A percentile compares a stretch with the other conserved stretches of the same genome.
phyloP scores from a whole-genome alignment of 2,329 filamentous ascomycete genomes.

The Xylaria sp. region DNA sequence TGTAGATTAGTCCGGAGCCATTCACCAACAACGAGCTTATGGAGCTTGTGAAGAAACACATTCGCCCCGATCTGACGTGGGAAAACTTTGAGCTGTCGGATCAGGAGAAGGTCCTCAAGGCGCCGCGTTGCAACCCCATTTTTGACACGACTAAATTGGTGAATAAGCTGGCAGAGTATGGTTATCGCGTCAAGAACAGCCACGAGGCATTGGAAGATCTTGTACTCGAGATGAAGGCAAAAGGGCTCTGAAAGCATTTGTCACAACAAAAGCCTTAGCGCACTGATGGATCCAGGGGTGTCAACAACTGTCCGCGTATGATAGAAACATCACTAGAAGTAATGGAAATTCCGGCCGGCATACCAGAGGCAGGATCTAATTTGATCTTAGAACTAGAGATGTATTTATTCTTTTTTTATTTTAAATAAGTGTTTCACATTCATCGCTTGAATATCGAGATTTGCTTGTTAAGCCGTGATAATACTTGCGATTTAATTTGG shows the following conservation, averaged over 20 bases:
- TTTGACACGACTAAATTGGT: background rate
- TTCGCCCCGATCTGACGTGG: background rate
- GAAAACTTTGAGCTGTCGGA: conserved; percentile 1
- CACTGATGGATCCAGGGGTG: background rate
- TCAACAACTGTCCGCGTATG: background rate
- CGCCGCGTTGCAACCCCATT: background rate
- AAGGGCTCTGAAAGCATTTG: background rate
- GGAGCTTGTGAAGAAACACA: background rate
- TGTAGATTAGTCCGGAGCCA: background rate
- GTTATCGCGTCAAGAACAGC: background rate
- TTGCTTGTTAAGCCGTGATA: too few relatives aligned
- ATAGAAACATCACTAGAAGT: background rate
- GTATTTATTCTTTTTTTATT: too few relatives aligned
- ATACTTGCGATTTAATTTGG: too few relatives aligned
- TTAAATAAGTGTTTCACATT: too few relatives aligned
- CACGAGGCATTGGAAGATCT: background rate
- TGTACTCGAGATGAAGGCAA: background rate
- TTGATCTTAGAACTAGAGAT: too few relatives aligned
- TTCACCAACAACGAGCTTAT: background rate
- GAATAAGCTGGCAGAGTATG: background rate
- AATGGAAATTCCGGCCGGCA: background rate
- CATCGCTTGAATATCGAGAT: too few relatives aligned
- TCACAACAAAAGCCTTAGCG: background rate
- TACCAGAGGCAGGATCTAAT: too few relatives aligned
- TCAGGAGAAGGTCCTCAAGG: background rate